A percentile compares a stretch with the other conserved stretches of the same genome.
Conservation (phyloP, 2,329 filamentous ascomycete species). For the Diaporthe ilicicola region DNA sequence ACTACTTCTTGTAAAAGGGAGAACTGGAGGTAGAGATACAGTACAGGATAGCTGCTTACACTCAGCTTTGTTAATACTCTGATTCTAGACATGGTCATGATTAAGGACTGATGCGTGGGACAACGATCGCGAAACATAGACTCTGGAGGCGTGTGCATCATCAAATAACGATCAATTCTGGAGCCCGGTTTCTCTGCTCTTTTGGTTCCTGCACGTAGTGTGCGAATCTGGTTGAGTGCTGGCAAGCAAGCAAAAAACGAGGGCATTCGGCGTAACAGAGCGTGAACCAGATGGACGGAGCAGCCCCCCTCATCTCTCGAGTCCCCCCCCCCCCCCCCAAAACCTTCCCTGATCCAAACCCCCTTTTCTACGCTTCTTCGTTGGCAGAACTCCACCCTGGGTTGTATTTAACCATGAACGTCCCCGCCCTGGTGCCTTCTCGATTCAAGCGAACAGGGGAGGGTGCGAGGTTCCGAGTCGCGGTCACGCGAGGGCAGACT, state of each 20-base stretch:
- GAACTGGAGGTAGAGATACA: background rate
- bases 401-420: background rate
- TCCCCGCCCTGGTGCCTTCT: background rate
- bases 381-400: background rate
- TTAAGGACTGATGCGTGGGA: background rate
- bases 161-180: slow-evolving; percentile 25
- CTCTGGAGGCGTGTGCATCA: background rate
- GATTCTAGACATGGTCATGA: background rate
- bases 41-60: slow-evolving; percentile 7
- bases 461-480: background rate
- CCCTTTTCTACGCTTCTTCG: background rate
- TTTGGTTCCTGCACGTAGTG: background rate
- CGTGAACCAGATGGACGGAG: background rate
- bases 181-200: background rate
- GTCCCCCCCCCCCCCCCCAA: background rate
- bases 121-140: slow-evolving; percentile 22
- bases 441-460: background rate
- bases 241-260: background rate
- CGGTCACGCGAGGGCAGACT: background rate
- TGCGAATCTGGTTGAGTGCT: slow-evolving; percentile 6
- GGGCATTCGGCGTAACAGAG: background rate
- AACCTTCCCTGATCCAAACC: background rate
- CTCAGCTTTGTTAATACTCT: background rate
- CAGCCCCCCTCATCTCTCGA: background rate
- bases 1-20: slow-evolving; percentile 71